phyloP scores from a whole-genome alignment of 2,329 filamentous ascomycete species.

The Nannizziopsis barbatae region DNA sequence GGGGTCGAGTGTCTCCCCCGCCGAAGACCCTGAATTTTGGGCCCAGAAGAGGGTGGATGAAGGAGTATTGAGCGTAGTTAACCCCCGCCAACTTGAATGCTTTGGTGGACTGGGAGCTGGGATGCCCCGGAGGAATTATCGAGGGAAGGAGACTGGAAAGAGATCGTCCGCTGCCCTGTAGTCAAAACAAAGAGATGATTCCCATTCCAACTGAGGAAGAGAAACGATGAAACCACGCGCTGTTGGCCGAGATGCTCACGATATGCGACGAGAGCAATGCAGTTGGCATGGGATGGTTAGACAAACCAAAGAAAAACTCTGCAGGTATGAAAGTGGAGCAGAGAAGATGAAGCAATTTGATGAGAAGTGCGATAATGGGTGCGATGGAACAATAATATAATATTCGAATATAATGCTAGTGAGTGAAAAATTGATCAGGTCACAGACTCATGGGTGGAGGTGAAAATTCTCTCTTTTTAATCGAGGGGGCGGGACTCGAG shows the following conservation, averaged over 20 bases:
- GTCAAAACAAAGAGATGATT: slow-evolving; percentile 7
- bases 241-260: not conserved
- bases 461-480: not conserved
- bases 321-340: not conserved
- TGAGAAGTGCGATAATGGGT: too few relatives aligned
- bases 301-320: slow-evolving; percentile 1
- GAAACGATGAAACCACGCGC: not conserved
- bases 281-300: not conserved
- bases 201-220: slow-evolving; percentile 2
- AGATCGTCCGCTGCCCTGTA: slow-evolving; percentile 3
- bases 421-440: too few relatives aligned
- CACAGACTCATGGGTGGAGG: not conserved
- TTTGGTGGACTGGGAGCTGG: slow-evolving; percentile 31
- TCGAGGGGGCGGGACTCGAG: not conserved
- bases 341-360: not conserved
- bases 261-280: not conserved
- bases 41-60: slow-evolving; percentile 80
- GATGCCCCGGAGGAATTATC: slow-evolving; percentile 32
- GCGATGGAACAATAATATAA: too few relatives aligned
- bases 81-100: slow-evolving; percentile 91
- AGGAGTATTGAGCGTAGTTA: slow-evolving; percentile 58
- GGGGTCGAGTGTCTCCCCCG: slow-evolving; percentile 94
- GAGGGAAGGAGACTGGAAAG: slow-evolving; percentile 13
- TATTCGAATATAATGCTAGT: too few relatives aligned
- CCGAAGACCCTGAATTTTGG: slow-evolving; percentile 87